These are phyloP conservation scores for Obelidium mucronatum DNA, from an alignment of 192 early-diverging fungal species.

Conservation along the genomic window DNA sequence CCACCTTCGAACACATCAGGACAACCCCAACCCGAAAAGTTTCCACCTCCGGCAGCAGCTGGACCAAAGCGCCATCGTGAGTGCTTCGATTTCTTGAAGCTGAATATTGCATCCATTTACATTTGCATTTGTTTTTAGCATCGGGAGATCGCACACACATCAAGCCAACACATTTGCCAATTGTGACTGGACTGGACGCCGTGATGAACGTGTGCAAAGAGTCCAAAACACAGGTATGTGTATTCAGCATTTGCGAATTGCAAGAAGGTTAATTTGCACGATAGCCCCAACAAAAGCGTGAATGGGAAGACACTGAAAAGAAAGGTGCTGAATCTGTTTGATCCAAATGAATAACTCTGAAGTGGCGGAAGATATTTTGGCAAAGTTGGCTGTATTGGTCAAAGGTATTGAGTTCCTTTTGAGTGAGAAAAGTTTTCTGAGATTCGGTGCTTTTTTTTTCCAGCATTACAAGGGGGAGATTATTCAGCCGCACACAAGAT, in stretches of 20 bases:
- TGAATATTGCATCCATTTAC: no score
- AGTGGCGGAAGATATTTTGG: slow-evolving; percentile 67
- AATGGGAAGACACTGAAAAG: slow-evolving; percentile 87
- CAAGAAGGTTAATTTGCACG: no score
- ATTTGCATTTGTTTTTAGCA: slow-evolving; percentile 50
- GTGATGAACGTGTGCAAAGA: slow-evolving; percentile 29
- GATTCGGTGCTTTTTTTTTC: background rate
- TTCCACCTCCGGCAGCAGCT: slow-evolving; percentile 16
- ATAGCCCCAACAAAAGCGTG: slow-evolving; percentile 74
- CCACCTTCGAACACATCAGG: slow-evolving; percentile 28
- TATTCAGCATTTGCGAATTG: background rate
- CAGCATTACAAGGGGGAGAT: slow-evolving; percentile 60
- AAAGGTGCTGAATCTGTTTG: slow-evolving; percentile 81
- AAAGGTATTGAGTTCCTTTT: slow-evolving; percentile 54
- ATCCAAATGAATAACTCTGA: slow-evolving; percentile 85
- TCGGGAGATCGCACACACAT: slow-evolving; percentile 86
- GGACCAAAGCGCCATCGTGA: slow-evolving; percentile 59
- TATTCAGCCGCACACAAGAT: slow-evolving; percentile 62
- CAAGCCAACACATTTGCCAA: slow-evolving; percentile 71
- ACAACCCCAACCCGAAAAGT: slow-evolving; percentile 38
- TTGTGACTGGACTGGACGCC: slow-evolving; percentile 54
- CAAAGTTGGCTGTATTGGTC: slow-evolving; percentile 66
- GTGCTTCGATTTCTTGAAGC: no score
- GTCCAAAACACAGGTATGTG: slow-evolving; percentile 12
- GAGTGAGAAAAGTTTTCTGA: background rate